A percentile compares a stretch with the other conserved stretches of the same genome.
These are phyloP conservation scores for Quercus robur DNA, from an alignment of 306 rosid genomes.

Conservation along the genomic window DNA sequence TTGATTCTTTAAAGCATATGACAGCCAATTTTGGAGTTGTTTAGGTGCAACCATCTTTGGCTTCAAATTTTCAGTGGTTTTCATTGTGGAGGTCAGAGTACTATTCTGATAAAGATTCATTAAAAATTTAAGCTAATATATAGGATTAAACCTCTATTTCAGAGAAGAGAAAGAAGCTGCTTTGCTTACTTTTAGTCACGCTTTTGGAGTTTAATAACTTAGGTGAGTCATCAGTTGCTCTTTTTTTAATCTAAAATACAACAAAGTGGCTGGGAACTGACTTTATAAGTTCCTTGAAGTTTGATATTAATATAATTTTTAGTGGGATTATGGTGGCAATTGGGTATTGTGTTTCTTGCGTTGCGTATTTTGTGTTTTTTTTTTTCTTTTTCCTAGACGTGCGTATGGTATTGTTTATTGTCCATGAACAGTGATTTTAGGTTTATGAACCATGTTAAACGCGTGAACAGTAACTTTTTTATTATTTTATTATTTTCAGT, in stretches of 20 bases:
- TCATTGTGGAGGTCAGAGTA: constrained; percentile 13
- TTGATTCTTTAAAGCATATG: constrained; percentile 32
- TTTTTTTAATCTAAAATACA: constrained; percentile 34
- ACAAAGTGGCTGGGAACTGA: constrained; percentile 36
- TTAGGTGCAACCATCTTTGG: constrained; percentile 22
- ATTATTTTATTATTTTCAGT: too few relatives aligned
- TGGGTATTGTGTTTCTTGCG: too few relatives aligned
- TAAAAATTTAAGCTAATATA: constrained; percentile 8
- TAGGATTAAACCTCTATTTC: constrained; percentile 15
- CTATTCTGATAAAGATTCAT: not conserved
- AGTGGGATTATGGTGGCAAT: not conserved
- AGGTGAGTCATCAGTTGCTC: constrained; percentile 22
- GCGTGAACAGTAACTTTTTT: too few relatives aligned
- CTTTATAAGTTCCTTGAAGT: constrained; percentile 33
- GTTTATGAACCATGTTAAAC: too few relatives aligned
- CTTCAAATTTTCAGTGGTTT: not conserved
- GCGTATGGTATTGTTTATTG: too few relatives aligned
- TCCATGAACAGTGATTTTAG: too few relatives aligned
- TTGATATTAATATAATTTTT: not conserved
- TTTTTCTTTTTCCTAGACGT: too few relatives aligned
- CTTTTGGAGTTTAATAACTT: constrained; percentile 30
- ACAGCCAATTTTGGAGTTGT: constrained; percentile 48
- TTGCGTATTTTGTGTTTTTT: too few relatives aligned
- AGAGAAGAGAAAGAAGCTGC: constrained; percentile 26
- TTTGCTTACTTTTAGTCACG: constrained; percentile 56